Evolutionary conservation across 257 asterid species (phyloP).

Genomic region (Solanum gracilifrons): DNA sequence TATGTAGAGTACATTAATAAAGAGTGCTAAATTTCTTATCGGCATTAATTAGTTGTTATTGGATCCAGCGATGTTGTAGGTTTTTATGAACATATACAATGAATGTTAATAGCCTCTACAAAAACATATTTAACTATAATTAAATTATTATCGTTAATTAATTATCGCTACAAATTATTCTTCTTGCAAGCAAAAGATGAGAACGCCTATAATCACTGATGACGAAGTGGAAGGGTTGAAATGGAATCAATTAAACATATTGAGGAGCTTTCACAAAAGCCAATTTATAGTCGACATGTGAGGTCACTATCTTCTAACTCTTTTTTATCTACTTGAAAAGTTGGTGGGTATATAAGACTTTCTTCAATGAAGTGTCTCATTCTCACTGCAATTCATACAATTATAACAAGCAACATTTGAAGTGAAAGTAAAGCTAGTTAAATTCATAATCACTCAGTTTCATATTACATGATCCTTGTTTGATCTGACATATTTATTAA

Average conservation of each 20-base stretch:
- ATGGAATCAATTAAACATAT: not conserved
- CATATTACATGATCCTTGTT: not conserved
- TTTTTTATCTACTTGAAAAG: not conserved
- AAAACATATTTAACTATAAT: too few species aligned
- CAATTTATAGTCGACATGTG: not conserved
- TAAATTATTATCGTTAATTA: too few species aligned
- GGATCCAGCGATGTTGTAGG: not conserved
- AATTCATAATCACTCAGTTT: not conserved
- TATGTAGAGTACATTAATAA: not conserved
- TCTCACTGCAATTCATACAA: not conserved
- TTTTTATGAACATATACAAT: not conserved
- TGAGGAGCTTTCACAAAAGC: not conserved
- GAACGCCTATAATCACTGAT: not conserved
- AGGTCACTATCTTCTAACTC: not conserved
- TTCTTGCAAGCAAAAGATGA: too few species aligned
- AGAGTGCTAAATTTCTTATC: accelerated
- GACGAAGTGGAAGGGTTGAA: not conserved
- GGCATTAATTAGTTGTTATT: too few species aligned
- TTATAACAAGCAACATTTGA: not conserved
- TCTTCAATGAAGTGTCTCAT: not conserved
- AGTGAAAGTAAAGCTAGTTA: not conserved
- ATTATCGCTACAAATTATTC: too few species aligned
- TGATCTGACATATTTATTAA: not conserved
- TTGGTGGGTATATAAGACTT: not conserved
- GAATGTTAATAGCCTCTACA: not conserved